Evolutionary conservation across 176 grass and related monocot species (phyloP).

Genomic region (Eremochloa ophiuroides): DNA sequence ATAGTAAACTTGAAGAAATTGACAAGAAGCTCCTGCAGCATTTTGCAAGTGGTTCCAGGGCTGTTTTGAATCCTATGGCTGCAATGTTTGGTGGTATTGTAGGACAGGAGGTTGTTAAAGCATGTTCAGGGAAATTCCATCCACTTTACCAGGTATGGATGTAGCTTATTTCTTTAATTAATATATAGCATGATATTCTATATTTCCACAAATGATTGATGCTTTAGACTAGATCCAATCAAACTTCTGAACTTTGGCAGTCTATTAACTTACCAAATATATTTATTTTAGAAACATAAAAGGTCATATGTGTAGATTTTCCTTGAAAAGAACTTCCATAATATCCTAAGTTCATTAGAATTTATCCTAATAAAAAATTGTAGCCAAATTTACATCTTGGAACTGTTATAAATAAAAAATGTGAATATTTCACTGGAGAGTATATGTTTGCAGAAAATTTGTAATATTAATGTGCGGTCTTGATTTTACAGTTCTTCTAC

Average conservation of each 20-base stretch:
- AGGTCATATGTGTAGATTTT: neutral
- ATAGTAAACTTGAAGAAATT: slow-evolving; percentile 65
- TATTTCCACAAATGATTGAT: neutral
- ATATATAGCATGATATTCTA: neutral
- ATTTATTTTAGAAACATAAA: neutral
- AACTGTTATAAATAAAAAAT: neutral
- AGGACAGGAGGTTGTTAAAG: slow-evolving; percentile 89
- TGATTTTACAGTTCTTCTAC: slow-evolving; percentile 88
- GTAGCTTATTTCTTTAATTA: neutral
- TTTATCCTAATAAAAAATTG: neutral
- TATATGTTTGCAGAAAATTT: neutral
- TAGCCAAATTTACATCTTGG: neutral
- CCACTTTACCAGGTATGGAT: slow-evolving; percentile 77
- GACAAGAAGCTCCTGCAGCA: slow-evolving; percentile 69
- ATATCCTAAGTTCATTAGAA: neutral
- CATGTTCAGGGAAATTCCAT: slow-evolving; percentile 93
- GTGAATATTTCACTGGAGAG: neutral
- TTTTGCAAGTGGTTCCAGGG: slow-evolving; percentile 72
- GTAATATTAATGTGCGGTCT: neutral
- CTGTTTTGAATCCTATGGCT: slow-evolving; percentile 92
- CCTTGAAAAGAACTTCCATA: neutral
- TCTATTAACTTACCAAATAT: neutral
- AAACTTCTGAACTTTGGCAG: neutral
- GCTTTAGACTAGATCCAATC: neutral
- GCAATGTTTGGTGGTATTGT: slow-evolving; percentile 94